Evolutionary conservation across 768 basidiomycete genomes (phyloP), one percentile per base, ranked within the genome.

Genomic region (Calocybe indica): DNA sequence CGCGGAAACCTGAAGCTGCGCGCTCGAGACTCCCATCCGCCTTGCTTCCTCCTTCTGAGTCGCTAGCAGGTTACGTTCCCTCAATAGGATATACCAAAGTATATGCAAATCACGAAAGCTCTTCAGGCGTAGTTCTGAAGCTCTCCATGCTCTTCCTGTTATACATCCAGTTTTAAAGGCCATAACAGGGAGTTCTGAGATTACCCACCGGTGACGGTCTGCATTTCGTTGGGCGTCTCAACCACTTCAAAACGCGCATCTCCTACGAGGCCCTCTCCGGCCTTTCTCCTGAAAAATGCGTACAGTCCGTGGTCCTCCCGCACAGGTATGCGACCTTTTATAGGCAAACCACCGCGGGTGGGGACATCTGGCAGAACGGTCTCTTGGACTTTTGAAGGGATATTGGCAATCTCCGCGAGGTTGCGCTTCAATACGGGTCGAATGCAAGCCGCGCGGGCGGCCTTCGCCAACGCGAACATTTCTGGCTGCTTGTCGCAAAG

Each of bases 91-190:
- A 62, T 95, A 97, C 95, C 96, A 99, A 34, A 99, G 74, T 7
- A 83, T 88, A 64, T 99, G 96, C 52, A 99, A 70, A 61, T 98
- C 94, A 50, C 80, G 78, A 72, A 98, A 98, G 53, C 82, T 88
- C 67, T 97, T 97, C 45, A 85, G 72, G 34, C 96, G 78, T 40
- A 99, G 75, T 59, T 98, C 96, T 7, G 79, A 73, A 6, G 92
- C 85, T 45, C 69, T 76, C 94, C 94, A 98, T 22, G 88, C 72
- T 45, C 95, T 81, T 36, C 93, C 95, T 94, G 58, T n/a, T 49
- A 51, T 49, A 47, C 33, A 34, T 29, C 10, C 13, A 51, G 40
- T 35, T 1, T 34, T n/a, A 22, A n/a, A 28, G 1, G 43, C 22
- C n/a, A 32, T 14, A 15, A 32, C 38, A 14, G 13, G 12, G 31